phyloP scores from a whole-genome alignment of 78 protist genomes.

The slime mould (Dictyostelium discoideum) region DNA sequence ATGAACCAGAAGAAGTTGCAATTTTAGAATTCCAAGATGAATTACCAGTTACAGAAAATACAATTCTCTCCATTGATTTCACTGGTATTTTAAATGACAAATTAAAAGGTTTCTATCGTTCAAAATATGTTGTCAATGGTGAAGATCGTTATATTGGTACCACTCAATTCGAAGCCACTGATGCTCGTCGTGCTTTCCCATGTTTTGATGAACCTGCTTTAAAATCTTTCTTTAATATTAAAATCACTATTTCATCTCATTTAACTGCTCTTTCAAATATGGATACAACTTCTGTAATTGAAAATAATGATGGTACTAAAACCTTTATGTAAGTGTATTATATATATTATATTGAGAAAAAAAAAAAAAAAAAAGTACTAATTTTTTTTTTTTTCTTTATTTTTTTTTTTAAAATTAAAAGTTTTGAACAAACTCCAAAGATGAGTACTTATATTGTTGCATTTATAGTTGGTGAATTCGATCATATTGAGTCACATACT shows the following conservation, averaged over 20 bases:
- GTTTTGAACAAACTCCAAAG: conserved; percentile 64
- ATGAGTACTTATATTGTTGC: conserved; percentile 97
- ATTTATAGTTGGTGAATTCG: conserved; percentile 90
- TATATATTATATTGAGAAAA: no score
- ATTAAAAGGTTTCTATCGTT: conserved; percentile 78
- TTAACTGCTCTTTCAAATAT: conserved; percentile 71
- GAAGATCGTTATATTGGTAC: conserved; percentile 41
- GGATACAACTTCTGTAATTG: conserved; percentile 8
- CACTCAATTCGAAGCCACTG: conserved; percentile 96
- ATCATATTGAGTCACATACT: conserved; percentile 62
- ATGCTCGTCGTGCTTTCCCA: conserved; percentile 94
- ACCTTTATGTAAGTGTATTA: conserved; percentile 38
- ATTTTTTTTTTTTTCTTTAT: neutral
- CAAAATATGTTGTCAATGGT: conserved; percentile 64
- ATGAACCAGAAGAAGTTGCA: conserved; percentile 26
- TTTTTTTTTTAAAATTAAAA: neutral
- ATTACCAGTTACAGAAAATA: neutral
- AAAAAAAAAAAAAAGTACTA: no score
- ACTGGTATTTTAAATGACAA: conserved; percentile 66
- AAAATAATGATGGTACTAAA: conserved; percentile 85
- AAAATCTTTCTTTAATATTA: conserved; percentile 90
- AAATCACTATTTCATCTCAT: conserved; percentile 21
- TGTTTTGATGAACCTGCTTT: conserved; percentile 93
- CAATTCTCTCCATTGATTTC: neutral
- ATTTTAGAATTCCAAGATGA: conserved; percentile 25